These are phyloP conservation scores for Podospora conica DNA, from an alignment of 495 filamentous ascomycete species.

Conservation along the genomic window DNA sequence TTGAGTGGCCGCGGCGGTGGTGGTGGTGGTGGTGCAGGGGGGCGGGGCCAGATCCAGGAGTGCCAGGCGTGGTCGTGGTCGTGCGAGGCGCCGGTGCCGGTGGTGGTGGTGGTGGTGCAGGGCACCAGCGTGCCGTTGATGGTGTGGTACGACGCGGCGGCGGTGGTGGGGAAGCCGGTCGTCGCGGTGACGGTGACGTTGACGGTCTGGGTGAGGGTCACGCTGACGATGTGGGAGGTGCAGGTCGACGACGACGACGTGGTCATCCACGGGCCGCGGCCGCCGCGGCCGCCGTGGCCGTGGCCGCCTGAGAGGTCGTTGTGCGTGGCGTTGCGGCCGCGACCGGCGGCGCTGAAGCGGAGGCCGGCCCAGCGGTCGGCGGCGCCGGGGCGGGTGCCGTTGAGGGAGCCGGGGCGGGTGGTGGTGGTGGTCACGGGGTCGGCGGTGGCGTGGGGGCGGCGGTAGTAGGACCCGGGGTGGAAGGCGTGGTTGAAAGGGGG, in stretches of 20 bases:
- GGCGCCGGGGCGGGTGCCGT: background rate
- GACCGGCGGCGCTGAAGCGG: background rate
- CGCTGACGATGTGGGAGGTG: slow-evolving; percentile 4
- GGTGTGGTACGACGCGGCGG: background rate
- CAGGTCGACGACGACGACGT: background rate
- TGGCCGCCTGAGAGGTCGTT: background rate
- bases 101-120: background rate
- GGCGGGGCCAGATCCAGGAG: background rate
- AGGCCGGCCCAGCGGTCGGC: too few species aligned
- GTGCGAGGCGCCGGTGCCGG: background rate
- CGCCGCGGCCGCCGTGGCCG: background rate
- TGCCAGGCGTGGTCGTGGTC: background rate
- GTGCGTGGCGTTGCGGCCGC: background rate
- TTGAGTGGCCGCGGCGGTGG: background rate
- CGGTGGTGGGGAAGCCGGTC: background rate
- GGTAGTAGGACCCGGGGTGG: background rate
- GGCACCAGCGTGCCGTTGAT: background rate
- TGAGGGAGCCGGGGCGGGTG: background rate
- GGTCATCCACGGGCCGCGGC: background rate
- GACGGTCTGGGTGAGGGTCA: slow-evolving; percentile 18
- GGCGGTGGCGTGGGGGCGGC: background rate
- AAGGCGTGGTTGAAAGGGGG: background rate
- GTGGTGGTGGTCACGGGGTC: background rate
- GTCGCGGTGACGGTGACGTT: background rate
- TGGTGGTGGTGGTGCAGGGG: background rate